Percentiles rank a stretch among this genome's conserved stretches.
These are phyloP conservation scores for Taphrina flavorubra DNA, from an alignment of 1,139 yeast genomes.

Conservation along the genomic window DNA sequence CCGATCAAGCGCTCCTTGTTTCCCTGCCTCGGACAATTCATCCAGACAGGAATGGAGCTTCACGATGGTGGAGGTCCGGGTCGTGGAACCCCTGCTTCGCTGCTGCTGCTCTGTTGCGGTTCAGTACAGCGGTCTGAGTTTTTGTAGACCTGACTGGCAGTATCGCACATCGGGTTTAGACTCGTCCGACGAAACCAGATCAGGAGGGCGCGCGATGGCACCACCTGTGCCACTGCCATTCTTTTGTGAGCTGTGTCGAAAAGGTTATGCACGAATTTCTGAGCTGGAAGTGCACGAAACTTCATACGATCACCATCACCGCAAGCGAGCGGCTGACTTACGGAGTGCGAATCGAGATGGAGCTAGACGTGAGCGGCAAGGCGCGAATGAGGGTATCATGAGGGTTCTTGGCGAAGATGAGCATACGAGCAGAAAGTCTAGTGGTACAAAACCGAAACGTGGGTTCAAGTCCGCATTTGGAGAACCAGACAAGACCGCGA, in stretches of 20 bases:
- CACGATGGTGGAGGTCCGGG: too few species aligned
- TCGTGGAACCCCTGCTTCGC: too few species aligned
- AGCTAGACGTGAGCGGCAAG: slow-evolving; percentile 15
- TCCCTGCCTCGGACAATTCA: neutral
- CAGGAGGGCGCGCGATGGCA: slow-evolving; percentile 8
- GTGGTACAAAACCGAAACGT: slow-evolving; percentile 1
- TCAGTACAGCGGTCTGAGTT: too few species aligned
- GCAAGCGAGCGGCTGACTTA: slow-evolving; percentile 21
- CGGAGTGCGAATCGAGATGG: slow-evolving; percentile 24
- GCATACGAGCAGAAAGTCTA: neutral
- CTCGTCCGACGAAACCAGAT: too few species aligned
- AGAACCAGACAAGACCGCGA: neutral
- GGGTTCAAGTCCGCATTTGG: slow-evolving; percentile 37
- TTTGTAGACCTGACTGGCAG: too few species aligned
- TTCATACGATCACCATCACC: slow-evolving; percentile 36
- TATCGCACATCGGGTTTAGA: too few species aligned
- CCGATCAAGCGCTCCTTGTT: too few species aligned
- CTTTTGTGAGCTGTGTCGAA: slow-evolving; percentile 33
- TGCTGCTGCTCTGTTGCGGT: too few species aligned
- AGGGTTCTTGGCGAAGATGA: slow-evolving; percentile 18
- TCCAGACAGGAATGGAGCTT: too few species aligned
- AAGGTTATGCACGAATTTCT: slow-evolving; percentile 32
- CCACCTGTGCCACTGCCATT: slow-evolving; percentile 25
- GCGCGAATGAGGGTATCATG: slow-evolving; percentile 4
- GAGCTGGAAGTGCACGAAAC: slow-evolving; percentile 32